Conservation (phyloP, 2,329 filamentous ascomycete genomes). For the Canariomyces notabilis region DNA sequence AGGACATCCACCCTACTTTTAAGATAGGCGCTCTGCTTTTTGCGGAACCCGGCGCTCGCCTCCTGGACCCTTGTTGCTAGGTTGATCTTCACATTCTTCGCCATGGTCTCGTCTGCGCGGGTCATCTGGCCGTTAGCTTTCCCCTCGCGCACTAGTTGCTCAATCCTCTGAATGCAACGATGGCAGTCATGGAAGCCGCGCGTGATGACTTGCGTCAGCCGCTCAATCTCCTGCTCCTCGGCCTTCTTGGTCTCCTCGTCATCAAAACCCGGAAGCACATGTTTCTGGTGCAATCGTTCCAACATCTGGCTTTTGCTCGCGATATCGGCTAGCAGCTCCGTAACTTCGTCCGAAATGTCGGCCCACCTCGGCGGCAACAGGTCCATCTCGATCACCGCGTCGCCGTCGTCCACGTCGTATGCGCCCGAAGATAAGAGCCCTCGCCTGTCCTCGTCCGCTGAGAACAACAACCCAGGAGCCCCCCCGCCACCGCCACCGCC, state of each 20-base stretch:
- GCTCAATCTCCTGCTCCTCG: constrained; percentile 88
- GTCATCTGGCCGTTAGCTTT: constrained; percentile 67
- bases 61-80: constrained; percentile 86
- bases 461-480: constrained; percentile 55
- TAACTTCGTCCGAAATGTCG: constrained; percentile 89
- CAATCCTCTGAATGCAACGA: constrained; percentile 78
- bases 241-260: constrained; percentile 83
- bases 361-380: constrained; percentile 91
- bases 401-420: constrained; percentile 80
- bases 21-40: constrained; percentile 94
- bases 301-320: constrained; percentile 77
- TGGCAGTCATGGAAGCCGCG: constrained; percentile 86
- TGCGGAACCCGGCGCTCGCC: constrained; percentile 84
- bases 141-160: constrained; percentile 78
- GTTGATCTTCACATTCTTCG: constrained; percentile 89
- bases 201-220: constrained; percentile 84
- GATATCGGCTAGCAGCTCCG: constrained; percentile 73
- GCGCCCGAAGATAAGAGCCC: constrained; percentile 78
- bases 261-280: constrained; percentile 93
- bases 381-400: constrained; percentile 98
- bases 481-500: constrained; percentile 37
- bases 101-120: constrained; percentile 89
- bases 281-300: constrained; percentile 93
- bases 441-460: constrained; percentile 53
- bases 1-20: no score